Conservation (phyloP, 2,329 filamentous ascomycete species). For the Sclerotinia sclerotiorum region DNA sequence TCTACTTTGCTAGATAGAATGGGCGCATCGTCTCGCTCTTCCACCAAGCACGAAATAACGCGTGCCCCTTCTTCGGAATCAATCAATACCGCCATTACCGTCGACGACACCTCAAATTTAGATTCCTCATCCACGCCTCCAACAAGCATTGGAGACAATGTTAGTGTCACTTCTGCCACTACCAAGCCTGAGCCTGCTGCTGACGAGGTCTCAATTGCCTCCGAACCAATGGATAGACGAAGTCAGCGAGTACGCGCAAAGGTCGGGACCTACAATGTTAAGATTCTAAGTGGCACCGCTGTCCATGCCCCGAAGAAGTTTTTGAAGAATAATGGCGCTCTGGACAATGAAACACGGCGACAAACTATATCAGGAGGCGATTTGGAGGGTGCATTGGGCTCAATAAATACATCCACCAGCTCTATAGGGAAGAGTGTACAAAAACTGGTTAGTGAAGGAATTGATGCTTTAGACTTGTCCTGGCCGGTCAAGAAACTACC, state of each 20-base stretch:
- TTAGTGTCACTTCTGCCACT: slow-evolving; percentile 55
- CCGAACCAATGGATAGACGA: slow-evolving; percentile 42
- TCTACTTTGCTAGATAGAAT: slow-evolving; percentile 32
- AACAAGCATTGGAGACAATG: slow-evolving; percentile 63
- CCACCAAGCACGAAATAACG: slow-evolving; percentile 27
- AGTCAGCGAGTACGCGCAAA: slow-evolving; percentile 56
- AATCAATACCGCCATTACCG: slow-evolving; percentile 34
- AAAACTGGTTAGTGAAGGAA: slow-evolving; percentile 42
- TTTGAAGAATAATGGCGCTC: slow-evolving; percentile 45
- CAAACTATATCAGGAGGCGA: slow-evolving; percentile 48
- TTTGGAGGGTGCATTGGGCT: slow-evolving; percentile 38
- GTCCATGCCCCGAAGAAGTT: slow-evolving; percentile 49
- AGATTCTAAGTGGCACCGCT: slow-evolving; percentile 60
- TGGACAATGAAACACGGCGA: slow-evolving; percentile 41
- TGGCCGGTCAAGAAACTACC: slow-evolving; percentile 46
- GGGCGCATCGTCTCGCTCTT: slow-evolving; percentile 26
- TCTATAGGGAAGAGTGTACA: slow-evolving; percentile 36
- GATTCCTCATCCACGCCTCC: slow-evolving; percentile 54
- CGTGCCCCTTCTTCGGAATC: slow-evolving; percentile 37
- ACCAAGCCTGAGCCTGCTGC: slow-evolving; percentile 33
- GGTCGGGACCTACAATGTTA: slow-evolving; percentile 65
- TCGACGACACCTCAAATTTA: slow-evolving; percentile 35
- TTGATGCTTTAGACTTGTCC: slow-evolving; percentile 50
- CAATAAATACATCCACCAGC: slow-evolving; percentile 34
- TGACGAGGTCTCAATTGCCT: slow-evolving; percentile 21